Conservation (phyloP, 2,329 filamentous ascomycete species). For the Aspergillus sp. region DNA sequence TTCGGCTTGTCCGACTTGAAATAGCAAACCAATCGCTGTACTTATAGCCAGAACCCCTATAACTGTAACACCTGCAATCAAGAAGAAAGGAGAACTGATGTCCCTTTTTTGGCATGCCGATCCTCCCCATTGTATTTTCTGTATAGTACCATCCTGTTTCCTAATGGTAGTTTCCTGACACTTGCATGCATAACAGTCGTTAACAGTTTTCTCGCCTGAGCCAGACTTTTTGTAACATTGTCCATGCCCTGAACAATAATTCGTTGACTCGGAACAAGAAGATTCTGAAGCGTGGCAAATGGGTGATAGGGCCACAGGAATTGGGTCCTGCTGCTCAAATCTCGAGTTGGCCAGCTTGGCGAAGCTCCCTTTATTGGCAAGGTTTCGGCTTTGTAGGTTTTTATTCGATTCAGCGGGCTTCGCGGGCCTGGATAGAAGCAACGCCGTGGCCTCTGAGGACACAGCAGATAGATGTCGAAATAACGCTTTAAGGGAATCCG, state of each 20-base stretch:
- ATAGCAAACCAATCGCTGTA: constrained; percentile 70
- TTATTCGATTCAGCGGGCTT: background rate
- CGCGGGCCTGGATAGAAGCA: constrained; percentile 43
- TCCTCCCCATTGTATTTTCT: constrained; percentile 73
- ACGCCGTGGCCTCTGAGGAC: constrained; percentile 45
- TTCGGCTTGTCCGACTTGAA: constrained; percentile 76
- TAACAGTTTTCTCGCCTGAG: constrained; percentile 28
- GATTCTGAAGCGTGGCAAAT: constrained; percentile 67
- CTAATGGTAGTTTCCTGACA: constrained; percentile 57
- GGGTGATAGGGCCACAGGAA: constrained; percentile 51
- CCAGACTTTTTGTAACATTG: constrained; percentile 63
- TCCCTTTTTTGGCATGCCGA: constrained; percentile 86
- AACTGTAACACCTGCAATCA: constrained; percentile 70
- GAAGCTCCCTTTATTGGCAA: constrained; percentile 1
- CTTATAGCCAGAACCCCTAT: constrained; percentile 60
- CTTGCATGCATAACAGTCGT: constrained; percentile 69
- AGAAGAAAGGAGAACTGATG: constrained; percentile 79
- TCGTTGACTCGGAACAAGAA: constrained; percentile 62
- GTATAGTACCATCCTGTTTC: constrained; percentile 43
- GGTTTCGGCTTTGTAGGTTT: constrained; percentile 1
- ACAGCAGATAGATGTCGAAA: constrained; percentile 42
- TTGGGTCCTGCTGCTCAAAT: constrained; percentile 12
- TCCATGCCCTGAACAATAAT: constrained; percentile 77
- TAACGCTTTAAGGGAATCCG: constrained; percentile 40
- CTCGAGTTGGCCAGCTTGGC: constrained; percentile 1